phyloP scores from a whole-genome alignment of 2,329 filamentous ascomycete species.

The Periconia macrospinosa region DNA sequence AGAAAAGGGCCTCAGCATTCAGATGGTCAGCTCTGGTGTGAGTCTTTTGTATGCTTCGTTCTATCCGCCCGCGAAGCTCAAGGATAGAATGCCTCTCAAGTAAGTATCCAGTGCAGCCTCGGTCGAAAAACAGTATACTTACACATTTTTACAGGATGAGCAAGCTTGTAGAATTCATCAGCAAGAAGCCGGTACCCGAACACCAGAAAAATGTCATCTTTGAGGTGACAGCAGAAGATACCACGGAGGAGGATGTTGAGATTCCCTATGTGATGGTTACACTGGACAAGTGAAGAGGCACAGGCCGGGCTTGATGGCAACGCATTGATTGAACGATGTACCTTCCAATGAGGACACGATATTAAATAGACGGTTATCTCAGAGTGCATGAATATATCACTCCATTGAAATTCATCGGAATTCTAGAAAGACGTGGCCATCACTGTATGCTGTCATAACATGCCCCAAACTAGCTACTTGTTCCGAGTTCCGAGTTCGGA shows the following conservation, averaged over 20 bases:
- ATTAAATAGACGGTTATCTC: conserved; percentile 23
- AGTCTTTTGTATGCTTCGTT: conserved; percentile 93
- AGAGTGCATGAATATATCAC: conserved; percentile 9
- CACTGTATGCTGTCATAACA: neutral
- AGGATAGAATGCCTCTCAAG: conserved; percentile 76
- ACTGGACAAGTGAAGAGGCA: conserved; percentile 51
- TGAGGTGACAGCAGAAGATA: conserved; percentile 88
- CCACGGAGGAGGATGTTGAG: conserved; percentile 89
- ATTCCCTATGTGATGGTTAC: conserved; percentile 95
- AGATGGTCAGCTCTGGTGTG: conserved; percentile 96
- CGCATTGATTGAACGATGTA: neutral
- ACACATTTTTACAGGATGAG: conserved; percentile 66
- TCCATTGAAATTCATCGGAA: neutral
- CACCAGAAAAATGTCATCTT: conserved; percentile 97
- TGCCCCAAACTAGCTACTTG: too few species aligned
- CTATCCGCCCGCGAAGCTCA: conserved; percentile 79
- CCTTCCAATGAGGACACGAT: neutral
- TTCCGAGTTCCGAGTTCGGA: conserved; percentile 21
- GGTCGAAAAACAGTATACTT: conserved; percentile 11
- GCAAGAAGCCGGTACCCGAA: conserved; percentile 85
- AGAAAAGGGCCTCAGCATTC: conserved; percentile 75
- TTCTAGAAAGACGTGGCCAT: neutral
- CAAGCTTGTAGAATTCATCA: conserved; percentile 82
- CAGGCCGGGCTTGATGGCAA: neutral
- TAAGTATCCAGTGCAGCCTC: conserved; percentile 47